Evolutionary conservation across 176 grass and related monocot genomes (phyloP).

Genomic region (Paspalum vaginatum): DNA sequence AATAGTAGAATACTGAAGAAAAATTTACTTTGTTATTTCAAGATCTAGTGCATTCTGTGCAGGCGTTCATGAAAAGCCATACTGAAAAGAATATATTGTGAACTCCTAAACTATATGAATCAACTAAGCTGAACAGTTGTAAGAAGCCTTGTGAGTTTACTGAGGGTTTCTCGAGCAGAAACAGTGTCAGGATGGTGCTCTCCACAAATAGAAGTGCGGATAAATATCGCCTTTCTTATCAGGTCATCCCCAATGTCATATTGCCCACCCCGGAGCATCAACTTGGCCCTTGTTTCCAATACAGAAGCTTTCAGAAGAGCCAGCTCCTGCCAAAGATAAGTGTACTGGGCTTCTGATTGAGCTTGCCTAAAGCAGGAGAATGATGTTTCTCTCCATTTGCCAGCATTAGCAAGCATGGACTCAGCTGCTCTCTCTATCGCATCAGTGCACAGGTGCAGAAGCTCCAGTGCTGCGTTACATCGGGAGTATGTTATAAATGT

Average conservation of each 20-base stretch:
- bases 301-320: conserved; percentile 89
- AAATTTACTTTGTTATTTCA: conserved; percentile 66
- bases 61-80: conserved; percentile 41
- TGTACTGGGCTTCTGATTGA: conserved; percentile 59
- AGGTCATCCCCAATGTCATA: conserved; percentile 92
- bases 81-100: conserved; percentile 68
- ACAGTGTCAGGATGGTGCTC: conserved; percentile 92
- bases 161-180: conserved; percentile 83
- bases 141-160: conserved; percentile 98
- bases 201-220: conserved; percentile 88
- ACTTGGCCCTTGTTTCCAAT: conserved; percentile 83
- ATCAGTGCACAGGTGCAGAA: conserved; percentile 75
- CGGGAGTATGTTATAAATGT: conserved; percentile 89
- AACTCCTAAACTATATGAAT: conserved; percentile 68
- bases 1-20: conserved; percentile 21
- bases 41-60: conserved; percentile 53
- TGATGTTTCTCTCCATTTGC: conserved; percentile 73
- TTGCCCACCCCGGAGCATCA: conserved; percentile 91
- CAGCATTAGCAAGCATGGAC: conserved; percentile 71
- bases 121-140: conserved; percentile 94
- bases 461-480: conserved; percentile 75
- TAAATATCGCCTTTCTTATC: conserved; percentile 93
- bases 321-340: conserved; percentile 90
- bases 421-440: conserved; percentile 78
- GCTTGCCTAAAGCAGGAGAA: conserved; percentile 60